A percentile compares a stretch with the other conserved stretches of the same genome.
phyloP scores from a whole-genome alignment of 768 basidiomycete species.

The Mycena alexandri region DNA sequence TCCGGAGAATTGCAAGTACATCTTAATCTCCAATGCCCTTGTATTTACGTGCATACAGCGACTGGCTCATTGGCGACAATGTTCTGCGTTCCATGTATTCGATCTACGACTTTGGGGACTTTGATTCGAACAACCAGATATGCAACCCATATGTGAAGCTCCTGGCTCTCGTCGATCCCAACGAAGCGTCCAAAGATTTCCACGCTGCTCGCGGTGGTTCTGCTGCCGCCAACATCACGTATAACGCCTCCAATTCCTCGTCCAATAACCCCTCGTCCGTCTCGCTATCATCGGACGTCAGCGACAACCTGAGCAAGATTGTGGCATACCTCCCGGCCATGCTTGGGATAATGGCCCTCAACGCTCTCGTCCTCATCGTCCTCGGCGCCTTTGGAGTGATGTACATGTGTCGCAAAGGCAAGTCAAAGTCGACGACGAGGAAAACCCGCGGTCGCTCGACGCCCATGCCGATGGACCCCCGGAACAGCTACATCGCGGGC shows the following conservation, averaged over 20 bases:
- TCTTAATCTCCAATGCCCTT: conserved; percentile 9
- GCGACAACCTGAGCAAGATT: conserved; percentile 71
- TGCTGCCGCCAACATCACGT: conserved; percentile 76
- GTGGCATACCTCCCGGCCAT: conserved; percentile 78
- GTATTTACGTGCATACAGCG: conserved; percentile 56
- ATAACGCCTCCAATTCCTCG: conserved; percentile 62
- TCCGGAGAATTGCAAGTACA: conserved; percentile 74
- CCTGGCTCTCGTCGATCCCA: conserved; percentile 75
- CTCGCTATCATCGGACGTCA: conserved; percentile 69
- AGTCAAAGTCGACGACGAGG: conserved; percentile 45
- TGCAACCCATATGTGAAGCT: conserved; percentile 85
- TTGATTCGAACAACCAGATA: conserved; percentile 70
- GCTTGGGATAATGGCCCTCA: conserved; percentile 82
- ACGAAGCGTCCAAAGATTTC: conserved; percentile 79
- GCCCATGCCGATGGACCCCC: conserved; percentile 69
- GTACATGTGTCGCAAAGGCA: conserved; percentile 64
- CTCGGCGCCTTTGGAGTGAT: conserved; percentile 67
- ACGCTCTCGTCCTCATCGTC: conserved; percentile 75
- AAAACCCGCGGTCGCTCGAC: conserved; percentile 61
- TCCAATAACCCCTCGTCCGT: conserved; percentile 58
- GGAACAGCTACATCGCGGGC: conserved; percentile 57
- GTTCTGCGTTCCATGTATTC: conserved; percentile 86
- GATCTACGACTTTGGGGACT: conserved; percentile 89
- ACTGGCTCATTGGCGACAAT: conserved; percentile 88
- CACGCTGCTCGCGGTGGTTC: conserved; percentile 74